Percentiles rank a stretch among this genome's conserved stretches.
phyloP scores from a whole-genome alignment of 23 red algal genomes.

The Gracilaria domingensis region DNA sequence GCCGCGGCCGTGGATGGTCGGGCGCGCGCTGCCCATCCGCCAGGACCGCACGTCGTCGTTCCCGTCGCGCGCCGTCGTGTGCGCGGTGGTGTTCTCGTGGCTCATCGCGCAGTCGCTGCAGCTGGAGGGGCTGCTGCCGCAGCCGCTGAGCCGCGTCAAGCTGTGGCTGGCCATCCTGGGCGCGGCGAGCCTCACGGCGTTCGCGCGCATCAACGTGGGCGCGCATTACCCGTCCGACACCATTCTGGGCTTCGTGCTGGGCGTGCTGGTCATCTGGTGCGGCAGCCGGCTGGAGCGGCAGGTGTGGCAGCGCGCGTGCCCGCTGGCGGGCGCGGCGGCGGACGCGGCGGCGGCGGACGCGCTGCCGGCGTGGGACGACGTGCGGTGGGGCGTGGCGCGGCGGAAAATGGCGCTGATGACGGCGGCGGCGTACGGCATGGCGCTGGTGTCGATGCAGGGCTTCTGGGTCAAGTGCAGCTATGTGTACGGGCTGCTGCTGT shows the following conservation, averaged over 20 bases:
- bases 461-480: slow-evolving; percentile 90
- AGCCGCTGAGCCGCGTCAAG: neutral
- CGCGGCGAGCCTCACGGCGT: slow-evolving; percentile 56
- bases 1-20: slow-evolving; percentile 82
- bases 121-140: slow-evolving; percentile 5
- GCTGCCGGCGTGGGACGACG: neutral
- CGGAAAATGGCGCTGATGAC: slow-evolving; percentile 17
- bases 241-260: slow-evolving; percentile 72
- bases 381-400: neutral
- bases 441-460: slow-evolving; percentile 63
- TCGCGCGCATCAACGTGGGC: slow-evolving; percentile 81
- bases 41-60: slow-evolving; percentile 81
- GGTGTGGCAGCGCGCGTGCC: slow-evolving; percentile 44
- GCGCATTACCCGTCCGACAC: slow-evolving; percentile 90
- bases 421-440: slow-evolving; percentile 41
- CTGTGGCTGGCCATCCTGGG: slow-evolving; percentile 36
- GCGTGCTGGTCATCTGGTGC: slow-evolving; percentile 45
- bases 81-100: slow-evolving; percentile 82
- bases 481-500: slow-evolving; percentile 75
- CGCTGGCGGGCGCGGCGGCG: neutral
- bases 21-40: slow-evolving; percentile 69
- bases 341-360: neutral
- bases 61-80: slow-evolving; percentile 80
- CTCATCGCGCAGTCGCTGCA: slow-evolving; percentile 41
- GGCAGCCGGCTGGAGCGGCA: slow-evolving; percentile 38